Base-by-base conservation (phyloP, 208 protist genomes). In the Trichomonas tenax region DNA sequence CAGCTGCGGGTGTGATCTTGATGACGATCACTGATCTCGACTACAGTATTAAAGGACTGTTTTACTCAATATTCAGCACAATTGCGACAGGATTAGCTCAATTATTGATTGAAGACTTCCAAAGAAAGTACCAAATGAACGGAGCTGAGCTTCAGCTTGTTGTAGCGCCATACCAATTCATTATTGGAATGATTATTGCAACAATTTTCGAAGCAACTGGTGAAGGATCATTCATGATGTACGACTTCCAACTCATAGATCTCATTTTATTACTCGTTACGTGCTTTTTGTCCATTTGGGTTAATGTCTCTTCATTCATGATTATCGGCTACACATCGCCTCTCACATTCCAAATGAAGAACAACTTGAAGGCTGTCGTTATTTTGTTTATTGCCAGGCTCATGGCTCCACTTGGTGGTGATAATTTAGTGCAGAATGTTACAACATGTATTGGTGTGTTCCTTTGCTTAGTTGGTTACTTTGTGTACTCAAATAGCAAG, bases 271-370 rank as follows among this genome's bases (percentile, higher is more conserved):
- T 96, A 0, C 45, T 93, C 11, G 15, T 86, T 38, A 96, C 96
- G n/a, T 96, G 96, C 41, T 84, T 96, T 31, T 63, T 96, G 34
- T 95, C 96, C 34, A 89, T 96, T 58, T 45, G 45, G 3, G 96
- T 96, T 3, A 96, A 96, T 49, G 41, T 96, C 4, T 84, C 96
- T 40, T 95, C 86, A 15, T 96, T 96, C 23, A 38, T 84, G n/a
- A 8, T 96, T 2, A 96, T 96, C 93, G 90, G 96, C 34, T 82
- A 96, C 46, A 96, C 96, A 17, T 96, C 96, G 0, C 36, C 95
- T 38, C 23, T 96, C 4, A 96, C 96, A 40, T 96, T 96, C 21
- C 96, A 96, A 63, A 95, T 96, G 48, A 95, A 95, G 0, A 95
- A 95, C 44, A 96, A 96, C 86, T 10, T 58, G 4, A 96, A 96